Percentiles rank a stretch among this genome's conserved stretches.
Conservation (phyloP, 2,329 filamentous ascomycete species). For the Cercospora sojina region DNA sequence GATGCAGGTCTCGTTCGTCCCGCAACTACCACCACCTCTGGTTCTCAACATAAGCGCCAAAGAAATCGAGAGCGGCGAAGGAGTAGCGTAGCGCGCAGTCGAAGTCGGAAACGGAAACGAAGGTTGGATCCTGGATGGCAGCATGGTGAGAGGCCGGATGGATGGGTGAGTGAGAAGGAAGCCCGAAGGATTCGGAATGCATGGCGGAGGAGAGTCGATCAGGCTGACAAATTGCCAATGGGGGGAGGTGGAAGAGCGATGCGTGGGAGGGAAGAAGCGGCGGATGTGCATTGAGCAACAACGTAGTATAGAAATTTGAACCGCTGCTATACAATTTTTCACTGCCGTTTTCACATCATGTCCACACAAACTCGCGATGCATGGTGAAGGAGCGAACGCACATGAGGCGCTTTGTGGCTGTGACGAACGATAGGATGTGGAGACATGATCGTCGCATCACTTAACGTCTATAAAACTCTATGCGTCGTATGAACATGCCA, state of each 20-base stretch:
- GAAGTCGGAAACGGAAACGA: conserved; percentile 26
- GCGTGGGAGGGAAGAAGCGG: not conserved
- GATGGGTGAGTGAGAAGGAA: conserved; percentile 36
- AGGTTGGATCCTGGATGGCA: conserved; percentile 36
- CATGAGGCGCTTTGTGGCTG: not conserved
- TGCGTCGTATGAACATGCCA: not conserved
- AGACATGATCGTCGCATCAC: not conserved
- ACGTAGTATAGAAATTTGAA: not conserved
- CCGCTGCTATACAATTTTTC: not conserved
- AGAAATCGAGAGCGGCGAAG: conserved; percentile 16
- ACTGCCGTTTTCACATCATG: not conserved
- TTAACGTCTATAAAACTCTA: not conserved
- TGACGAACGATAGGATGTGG: too few species aligned
- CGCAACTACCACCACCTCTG: not conserved
- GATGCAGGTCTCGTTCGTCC: conserved; percentile 34
- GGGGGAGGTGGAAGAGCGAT: not conserved
- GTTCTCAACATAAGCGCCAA: not conserved
- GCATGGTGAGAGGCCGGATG: conserved; percentile 38
- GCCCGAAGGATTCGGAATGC: conserved; percentile 30
- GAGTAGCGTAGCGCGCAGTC: conserved; percentile 7
- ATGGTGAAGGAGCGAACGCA: not conserved
- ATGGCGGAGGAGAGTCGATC: conserved; percentile 21
- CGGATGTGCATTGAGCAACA: not conserved
- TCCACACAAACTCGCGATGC: too few species aligned
- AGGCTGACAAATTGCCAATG: conserved; percentile 6